Base-by-base conservation (phyloP, 192 early-diverging fungal genomes). In the Gryganskiella cystojenkinii region DNA sequence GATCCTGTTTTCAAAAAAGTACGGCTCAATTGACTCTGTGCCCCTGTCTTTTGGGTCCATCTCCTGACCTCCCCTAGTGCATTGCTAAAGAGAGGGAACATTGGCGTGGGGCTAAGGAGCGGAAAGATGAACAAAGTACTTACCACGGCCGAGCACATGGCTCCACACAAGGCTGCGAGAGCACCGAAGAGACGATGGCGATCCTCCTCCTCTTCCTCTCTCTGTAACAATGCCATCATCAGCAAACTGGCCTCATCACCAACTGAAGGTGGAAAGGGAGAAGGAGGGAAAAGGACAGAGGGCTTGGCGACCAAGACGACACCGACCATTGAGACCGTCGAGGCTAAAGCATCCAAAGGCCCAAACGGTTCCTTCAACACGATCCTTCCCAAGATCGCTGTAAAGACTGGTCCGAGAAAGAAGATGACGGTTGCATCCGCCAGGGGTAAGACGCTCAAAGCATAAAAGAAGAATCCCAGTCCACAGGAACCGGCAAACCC, bases 341-440 rank as follows among this genome's bases (percentile, higher is more conserved):
- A 83, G 3, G 88, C 87, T 0, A 83, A 22, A 0, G 81, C 70
- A 61, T 95, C 92, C 37, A 91, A 73, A 0, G 50, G 43, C 3
- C 83, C 87, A 61, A 93, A 91, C 0, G 86, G 82, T 62, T 95
- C 93, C 22, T 83, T 82, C 1, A 95, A 76, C 46, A 83, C 80
- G 55, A 87, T 45, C 44, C 81, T 61, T 0, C 89, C 93, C 55
- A 92, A 70, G 25, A 95, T 69, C 0, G 92, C 90, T 19, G 91
- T 93, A 67, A 95, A 92, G n/a, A 87, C 86, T 3, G 93, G 92
- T 13, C 86, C 87, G 7, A 90, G 87, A 65, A 93, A 95, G 62
- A 93, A 95, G 10, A 93, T 79, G 4, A 92, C 91, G 11, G 91
- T 94, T 24, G 91, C 91, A 71, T 93, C 93, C 1, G 86, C 92